phyloP scores from a whole-genome alignment of 768 basidiomycete species.

The Hericium rajendrae region DNA sequence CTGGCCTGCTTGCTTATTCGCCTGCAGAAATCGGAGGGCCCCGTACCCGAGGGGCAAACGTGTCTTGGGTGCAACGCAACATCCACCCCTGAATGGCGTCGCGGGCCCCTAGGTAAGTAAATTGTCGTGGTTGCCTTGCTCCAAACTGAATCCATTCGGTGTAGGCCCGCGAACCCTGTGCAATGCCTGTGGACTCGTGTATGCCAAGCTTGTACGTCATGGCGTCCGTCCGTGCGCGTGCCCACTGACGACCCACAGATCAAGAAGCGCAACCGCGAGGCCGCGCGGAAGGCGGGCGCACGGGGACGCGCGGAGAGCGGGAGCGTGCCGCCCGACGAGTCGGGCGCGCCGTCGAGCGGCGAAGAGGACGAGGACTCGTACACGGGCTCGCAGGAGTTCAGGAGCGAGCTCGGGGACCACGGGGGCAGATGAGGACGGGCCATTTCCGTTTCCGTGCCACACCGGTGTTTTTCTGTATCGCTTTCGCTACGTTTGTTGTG shows the following conservation, averaged over 20 bases:
- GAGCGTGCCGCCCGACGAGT: conserved; percentile 1
- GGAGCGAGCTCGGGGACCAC: conserved; percentile 9
- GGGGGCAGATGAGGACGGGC: conserved; percentile 2
- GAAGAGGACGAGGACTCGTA: conserved; percentile 14
- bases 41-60: conserved; percentile 52
- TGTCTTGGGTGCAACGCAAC: conserved; percentile 79
- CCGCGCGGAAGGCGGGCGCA: conserved; percentile 8
- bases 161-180: conserved; percentile 74
- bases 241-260: conserved; percentile 8
- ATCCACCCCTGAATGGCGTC: conserved; percentile 80
- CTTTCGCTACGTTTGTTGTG: conserved; percentile 16
- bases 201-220: conserved; percentile 63
- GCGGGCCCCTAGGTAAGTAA: conserved; percentile 67
- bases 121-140: not conserved
- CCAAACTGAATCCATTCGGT: conserved; percentile 3
- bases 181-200: conserved; percentile 81
- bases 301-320: conserved; percentile 6
- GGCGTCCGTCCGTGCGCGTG: conserved; percentile 1
- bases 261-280: conserved; percentile 16
- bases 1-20: not conserved
- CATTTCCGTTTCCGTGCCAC: not conserved
- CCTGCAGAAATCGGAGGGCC: conserved; percentile 30
- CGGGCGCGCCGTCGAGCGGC: conserved; percentile 10
- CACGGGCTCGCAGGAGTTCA: conserved; percentile 14
- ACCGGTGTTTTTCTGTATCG: conserved; percentile 5